Evolutionary conservation across 805 yeast species (phyloP), one percentile per base, ranked within the genome.

Genomic region (Dipodascus albidus): DNA sequence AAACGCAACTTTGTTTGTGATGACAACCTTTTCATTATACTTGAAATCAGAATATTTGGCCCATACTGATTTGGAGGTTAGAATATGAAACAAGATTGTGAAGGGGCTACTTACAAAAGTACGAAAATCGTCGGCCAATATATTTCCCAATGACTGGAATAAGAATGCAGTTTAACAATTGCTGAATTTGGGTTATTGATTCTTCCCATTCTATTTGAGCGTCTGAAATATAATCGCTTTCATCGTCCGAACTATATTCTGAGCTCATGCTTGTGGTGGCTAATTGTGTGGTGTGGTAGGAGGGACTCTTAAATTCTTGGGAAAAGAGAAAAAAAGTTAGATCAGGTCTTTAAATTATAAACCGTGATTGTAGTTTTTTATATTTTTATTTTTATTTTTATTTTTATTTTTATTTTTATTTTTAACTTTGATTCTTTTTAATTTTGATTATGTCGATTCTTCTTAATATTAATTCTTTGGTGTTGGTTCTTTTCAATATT

Each of bases 181-280:
- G 74, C 24, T 75, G 75, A 49, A 85, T 66, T 64, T 83, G 87
- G 51, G 69, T 68, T 54, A 84, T 57, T 55, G 82, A 80, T 62
- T 81, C 86, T 50, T 84, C 88, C 89, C 89, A 84, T 57, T 84
- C 87, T 58, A 76, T 76, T 62, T 83, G 87, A 0, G 87, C 83
- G 27, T 78, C 74, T 51, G 60, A 56, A 20, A 52, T 52, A 22
- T 48, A 54, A 19, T 54, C 54, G 21, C 58, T 58, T 19, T 21
- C 24, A 47, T 47, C 31, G 24, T 47, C 49, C 3, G 53, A 20
- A 19, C 44, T 38, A 38, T 53, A 47, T 60, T 62, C 47, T 51
- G 68, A 61, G 61, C 44, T 38, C 44, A 38, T 38, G 15, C 6
- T 17, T 4, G 9, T 6, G 44, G 44, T 8, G 17, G 4, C n/a